Evolutionary conservation across 2,329 filamentous ascomycete species (phyloP), one percentile per base, ranked within the genome.

Genomic region (Dactylellina sp.): DNA sequence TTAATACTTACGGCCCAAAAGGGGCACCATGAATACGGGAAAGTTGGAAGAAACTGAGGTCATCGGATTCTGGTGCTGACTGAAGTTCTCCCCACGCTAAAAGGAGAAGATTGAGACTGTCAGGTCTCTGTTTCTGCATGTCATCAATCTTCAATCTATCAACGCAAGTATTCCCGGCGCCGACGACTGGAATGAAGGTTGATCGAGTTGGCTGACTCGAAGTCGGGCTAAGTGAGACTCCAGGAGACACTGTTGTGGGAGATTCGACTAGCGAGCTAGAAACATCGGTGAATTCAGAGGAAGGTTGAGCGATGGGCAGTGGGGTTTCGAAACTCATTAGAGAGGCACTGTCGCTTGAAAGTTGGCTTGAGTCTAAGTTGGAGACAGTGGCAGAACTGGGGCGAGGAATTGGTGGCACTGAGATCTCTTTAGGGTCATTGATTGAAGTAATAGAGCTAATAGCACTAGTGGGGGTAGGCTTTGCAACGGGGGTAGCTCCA

Each of bases 61-160:
- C 71, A 25, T 71, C 20, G 4, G 74, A 59, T 44, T 78, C 77
- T 1, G 70, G 57, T 0, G 63, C 47, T 20, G 70, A 25, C 60
- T 75, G 71, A 55, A 77, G 71, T 11, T 71, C 65, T 24, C 55
- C 59, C 75, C 76, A 70, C 20, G 53, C 77, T 9, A 77, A 39
- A 18, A 76, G 61, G n/a, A 77, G 75, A 37, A 78, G 76, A 42
- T 78, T 78, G 60, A 76, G 66, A 47, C 61, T 74, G 32, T 74
- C 61, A 7, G 70, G 70, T 24, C 39, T 49, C 37, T 62, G 46
- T 1, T 32, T 25, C 16, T 74, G 61, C 70, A 74, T 74, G 52
- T 66, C 56, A 20, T 74, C 55, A 46, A 74, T 57, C 12, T 62
- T 74, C 50, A 74, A 22, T 44, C 70, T 74, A 32, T 74, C 70